phyloP scores from a whole-genome alignment of 495 filamentous ascomycete species.

The Chaetomidium leptoderma region DNA sequence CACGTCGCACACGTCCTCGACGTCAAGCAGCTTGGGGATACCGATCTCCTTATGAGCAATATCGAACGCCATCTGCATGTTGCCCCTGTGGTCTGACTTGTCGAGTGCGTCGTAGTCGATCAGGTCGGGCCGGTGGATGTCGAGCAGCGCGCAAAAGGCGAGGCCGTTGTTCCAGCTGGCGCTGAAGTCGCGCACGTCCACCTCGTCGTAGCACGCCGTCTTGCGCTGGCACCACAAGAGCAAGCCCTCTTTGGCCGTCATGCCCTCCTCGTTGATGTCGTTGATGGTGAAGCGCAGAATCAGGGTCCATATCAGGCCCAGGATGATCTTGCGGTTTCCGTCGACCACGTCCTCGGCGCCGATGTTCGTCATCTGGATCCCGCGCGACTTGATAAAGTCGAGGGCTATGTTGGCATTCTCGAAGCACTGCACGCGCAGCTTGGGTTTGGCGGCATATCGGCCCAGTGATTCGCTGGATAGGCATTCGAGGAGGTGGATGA shows the following conservation, averaged over 20 bases:
- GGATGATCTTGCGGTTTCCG: conserved; percentile 94
- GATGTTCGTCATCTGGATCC: conserved; percentile 97
- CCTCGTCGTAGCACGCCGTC: conserved; percentile 96
- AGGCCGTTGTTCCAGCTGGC: conserved; percentile 94
- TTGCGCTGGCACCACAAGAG: conserved; percentile 97
- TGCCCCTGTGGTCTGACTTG: conserved; percentile 89
- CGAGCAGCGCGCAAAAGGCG: conserved; percentile 91
- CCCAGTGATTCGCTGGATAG: conserved; percentile 90
- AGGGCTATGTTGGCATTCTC: conserved; percentile 97
- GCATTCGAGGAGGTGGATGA: conserved; percentile 95
- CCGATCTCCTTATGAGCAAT: conserved; percentile 95
- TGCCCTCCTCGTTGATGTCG: conserved; percentile 95
- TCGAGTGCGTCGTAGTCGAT: conserved; percentile 95
- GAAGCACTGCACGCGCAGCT: conserved; percentile 93
- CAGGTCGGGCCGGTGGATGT: conserved; percentile 94
- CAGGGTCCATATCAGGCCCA: conserved; percentile 94
- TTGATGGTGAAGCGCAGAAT: conserved; percentile 97
- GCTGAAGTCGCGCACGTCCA: conserved; percentile 91
- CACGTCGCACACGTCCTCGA: conserved; percentile 97
- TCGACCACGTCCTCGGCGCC: conserved; percentile 98
- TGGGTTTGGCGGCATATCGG: conserved; percentile 91
- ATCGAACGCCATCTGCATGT: conserved; percentile 96
- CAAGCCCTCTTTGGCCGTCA: conserved; percentile 95
- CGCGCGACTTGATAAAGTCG: conserved; percentile 83
- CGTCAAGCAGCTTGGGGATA: conserved; percentile 90